A percentile compares a stretch with the other conserved stretches of the same genome.
phyloP scores from a whole-genome alignment of 306 rosid genomes.

The Ziziphus jujuba region DNA sequence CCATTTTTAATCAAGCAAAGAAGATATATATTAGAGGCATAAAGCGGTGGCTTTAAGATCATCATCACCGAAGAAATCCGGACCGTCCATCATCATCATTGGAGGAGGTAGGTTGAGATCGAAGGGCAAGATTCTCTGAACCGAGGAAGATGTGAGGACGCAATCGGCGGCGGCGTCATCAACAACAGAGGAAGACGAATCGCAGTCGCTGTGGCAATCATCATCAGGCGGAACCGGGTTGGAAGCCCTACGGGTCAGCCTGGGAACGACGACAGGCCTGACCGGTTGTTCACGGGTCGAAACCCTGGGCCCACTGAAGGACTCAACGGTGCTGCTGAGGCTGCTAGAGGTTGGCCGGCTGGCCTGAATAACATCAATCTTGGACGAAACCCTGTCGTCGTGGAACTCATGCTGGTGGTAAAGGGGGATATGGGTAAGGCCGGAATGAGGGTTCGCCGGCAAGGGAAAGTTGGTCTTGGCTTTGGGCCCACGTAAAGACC shows the following conservation, averaged over 20 bases:
- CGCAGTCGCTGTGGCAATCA: conserved; percentile 87
- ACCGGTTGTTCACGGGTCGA: conserved; percentile 11
- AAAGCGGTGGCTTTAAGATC: conserved; percentile 59
- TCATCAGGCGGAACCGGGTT: conserved; percentile 46
- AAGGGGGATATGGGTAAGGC: conserved; percentile 30
- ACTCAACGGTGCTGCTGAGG: conserved; percentile 90
- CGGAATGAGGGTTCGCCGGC: conserved; percentile 5
- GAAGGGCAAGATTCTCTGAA: conserved; percentile 50
- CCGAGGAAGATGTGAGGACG: conserved; percentile 57
- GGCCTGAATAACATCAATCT: conserved; percentile 41
- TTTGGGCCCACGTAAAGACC: conserved; percentile 68
- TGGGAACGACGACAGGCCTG: conserved; percentile 16
- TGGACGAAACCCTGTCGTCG: conserved; percentile 35
- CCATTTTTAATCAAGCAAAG: conserved; percentile 18
- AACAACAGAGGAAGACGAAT: conserved; percentile 78
- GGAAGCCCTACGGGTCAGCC: conserved; percentile 32
- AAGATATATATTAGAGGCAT: conserved; percentile 43
- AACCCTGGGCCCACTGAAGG: conserved; percentile 77
- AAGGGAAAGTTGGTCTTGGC: conserved; percentile 79
- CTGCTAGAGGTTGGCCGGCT: conserved; percentile 76
- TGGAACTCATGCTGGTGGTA: conserved; percentile 22
- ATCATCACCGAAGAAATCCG: conserved; percentile 32
- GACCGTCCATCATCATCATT: conserved; percentile 15
- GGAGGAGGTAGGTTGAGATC: conserved; percentile 88
- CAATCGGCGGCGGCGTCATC: conserved; percentile 66